Evolutionary conservation across 805 yeast genomes (phyloP), one percentile per base, ranked within the genome.

Genomic region (Nakazawaea wickerhamii): DNA sequence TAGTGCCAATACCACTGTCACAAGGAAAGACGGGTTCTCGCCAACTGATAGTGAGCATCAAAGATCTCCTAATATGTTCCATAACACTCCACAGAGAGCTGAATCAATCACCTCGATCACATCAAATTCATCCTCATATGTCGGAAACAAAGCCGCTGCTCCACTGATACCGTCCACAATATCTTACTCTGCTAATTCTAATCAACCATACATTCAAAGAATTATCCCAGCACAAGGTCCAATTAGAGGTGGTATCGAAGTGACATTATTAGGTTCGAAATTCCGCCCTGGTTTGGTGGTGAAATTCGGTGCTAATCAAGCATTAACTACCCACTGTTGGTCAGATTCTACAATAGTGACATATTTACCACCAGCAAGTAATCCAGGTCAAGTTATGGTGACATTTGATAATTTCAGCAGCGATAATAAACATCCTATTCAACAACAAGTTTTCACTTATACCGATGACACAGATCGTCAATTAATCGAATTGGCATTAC

Each of bases 161-260:
- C 27, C 39, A 5, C 17, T 21, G 18, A 7, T 26, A 4, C 23
- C 36, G n/a, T 17, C 36, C n/a, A 38, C 27, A 20, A 17, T 21
- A 21, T 13, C 36, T 11, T 17, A 23, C 7, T 10, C 7, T 23
- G 10, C 7, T 23, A 23, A 23, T 23, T 19, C 39, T 4, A 43
- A 42, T 31, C 33, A 55, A 23, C 95, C 95, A 1, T 58, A 73
- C 0, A 81, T 91, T 41, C 91, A 88, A 59, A 73, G 96, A 45
- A 83, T 93, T 9, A 90, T 93, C 45, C 99, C 99, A 1, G 83
- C 95, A 0, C 93, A 86, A 59, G 99, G 99, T 2, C 95, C 97
- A 8, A 75, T 89, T 10, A 74, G 96, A 49, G 99, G 99, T 50
- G 99, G 99, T 31, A 82, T 90, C 33, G 99, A 93, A 60, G 86